phyloP scores from a whole-genome alignment of 345 rosid species.

The Pistacia integerrima region DNA sequence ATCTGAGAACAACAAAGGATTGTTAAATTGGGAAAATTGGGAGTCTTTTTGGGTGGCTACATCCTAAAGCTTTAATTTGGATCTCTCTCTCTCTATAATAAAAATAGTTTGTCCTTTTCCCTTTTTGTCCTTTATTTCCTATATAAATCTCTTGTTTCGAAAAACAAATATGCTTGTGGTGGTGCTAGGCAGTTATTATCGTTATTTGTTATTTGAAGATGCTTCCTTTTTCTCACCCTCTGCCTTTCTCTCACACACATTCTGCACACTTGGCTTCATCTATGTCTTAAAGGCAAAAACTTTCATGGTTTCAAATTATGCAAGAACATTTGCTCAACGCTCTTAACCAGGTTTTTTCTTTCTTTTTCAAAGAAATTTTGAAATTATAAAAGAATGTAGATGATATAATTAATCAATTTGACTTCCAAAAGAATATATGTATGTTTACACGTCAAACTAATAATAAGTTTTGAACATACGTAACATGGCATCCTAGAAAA shows the following conservation, averaged over 20 bases:
- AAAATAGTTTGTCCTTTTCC: constrained; percentile 14
- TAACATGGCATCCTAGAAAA: too few species aligned
- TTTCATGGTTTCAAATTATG: too few species aligned
- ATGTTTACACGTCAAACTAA: too few species aligned
- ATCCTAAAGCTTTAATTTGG: constrained; percentile 47
- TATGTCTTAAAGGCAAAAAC: too few species aligned
- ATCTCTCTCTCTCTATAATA: constrained; percentile 20
- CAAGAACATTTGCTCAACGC: too few species aligned
- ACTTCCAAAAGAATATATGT: too few species aligned
- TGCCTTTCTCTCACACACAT: background rate
- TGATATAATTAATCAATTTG: too few species aligned
- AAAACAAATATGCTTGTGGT: constrained; percentile 9
- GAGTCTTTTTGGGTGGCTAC: constrained; percentile 67
- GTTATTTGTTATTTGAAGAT: constrained; percentile 30
- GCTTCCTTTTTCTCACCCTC: background rate
- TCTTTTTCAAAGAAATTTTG: too few species aligned
- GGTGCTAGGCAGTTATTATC: constrained; percentile 29
- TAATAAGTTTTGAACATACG: too few species aligned
- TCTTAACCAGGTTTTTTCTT: too few species aligned
- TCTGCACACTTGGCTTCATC: background rate
- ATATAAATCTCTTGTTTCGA: background rate
- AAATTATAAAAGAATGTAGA: too few species aligned
- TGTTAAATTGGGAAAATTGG: constrained; percentile 61
- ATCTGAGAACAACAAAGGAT: constrained; percentile 40
- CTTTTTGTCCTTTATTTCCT: background rate